Conservation (phyloP, 768 basidiomycete species). For the Podaxis sp. region DNA sequence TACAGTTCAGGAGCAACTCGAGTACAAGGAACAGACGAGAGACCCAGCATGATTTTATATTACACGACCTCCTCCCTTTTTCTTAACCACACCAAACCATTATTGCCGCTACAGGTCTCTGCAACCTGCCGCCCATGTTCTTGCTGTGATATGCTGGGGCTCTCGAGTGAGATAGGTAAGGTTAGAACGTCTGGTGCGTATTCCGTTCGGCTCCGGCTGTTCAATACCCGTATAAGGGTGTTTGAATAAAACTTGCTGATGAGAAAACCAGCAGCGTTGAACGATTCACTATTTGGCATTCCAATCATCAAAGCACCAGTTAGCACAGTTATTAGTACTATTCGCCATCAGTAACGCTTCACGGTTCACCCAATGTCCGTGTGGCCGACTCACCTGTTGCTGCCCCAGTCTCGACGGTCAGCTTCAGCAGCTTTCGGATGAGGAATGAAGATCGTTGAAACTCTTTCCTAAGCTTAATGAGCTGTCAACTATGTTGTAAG, state of each 20-base stretch:
- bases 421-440: background rate
- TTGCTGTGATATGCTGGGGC: background rate
- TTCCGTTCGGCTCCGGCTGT: conserved; percentile 2
- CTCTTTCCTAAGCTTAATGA: conserved; percentile 7
- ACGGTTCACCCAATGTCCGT: background rate
- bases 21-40: no score
- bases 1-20: no score
- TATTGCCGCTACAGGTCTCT: background rate
- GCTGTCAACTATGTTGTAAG: background rate
- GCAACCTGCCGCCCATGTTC: background rate
- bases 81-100: background rate
- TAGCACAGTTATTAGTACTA: background rate
- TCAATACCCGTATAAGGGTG: conserved; percentile 1
- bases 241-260: conserved; percentile 5
- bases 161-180: background rate
- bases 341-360: background rate
- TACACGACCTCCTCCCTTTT: background rate
- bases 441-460: background rate
- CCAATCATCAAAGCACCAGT: background rate
- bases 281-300: background rate
- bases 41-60: no score
- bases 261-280: background rate
- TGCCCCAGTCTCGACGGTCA: conserved; percentile 7
- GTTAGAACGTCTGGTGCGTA: background rate
- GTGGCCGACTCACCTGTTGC: background rate